Conservation (phyloP, 2,329 filamentous ascomycete species). For the Cladosporium sp. region DNA sequence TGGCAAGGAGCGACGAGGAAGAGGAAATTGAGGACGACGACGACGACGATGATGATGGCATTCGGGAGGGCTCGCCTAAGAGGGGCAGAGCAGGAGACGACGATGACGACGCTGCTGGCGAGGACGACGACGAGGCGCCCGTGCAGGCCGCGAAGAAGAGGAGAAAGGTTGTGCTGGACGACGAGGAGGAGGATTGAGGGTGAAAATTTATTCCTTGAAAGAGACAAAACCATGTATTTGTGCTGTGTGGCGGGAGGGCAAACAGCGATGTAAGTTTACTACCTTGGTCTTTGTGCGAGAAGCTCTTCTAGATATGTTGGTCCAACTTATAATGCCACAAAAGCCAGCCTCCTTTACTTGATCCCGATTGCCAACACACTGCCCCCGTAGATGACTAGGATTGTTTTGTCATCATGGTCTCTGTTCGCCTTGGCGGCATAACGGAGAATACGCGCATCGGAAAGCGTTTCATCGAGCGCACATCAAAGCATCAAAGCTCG, state of each 20-base stretch:
- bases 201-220: not conserved
- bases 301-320: no score
- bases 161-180: constrained; percentile 48
- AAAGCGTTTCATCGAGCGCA: no score
- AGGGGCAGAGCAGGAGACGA: constrained; percentile 25
- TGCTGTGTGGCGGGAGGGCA: not conserved
- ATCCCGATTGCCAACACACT: no score
- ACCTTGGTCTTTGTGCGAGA: not conserved
- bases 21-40: constrained; percentile 61
- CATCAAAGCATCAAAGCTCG: no score
- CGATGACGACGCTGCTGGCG: constrained; percentile 26
- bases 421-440: no score
- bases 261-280: constrained; percentile 3
- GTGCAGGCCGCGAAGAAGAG: constrained; percentile 42
- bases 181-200: constrained; percentile 48
- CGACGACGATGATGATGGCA: constrained; percentile 47
- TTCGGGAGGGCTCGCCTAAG: constrained; percentile 35
- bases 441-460: no score
- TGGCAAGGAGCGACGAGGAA: constrained; percentile 74
- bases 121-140: constrained; percentile 40
- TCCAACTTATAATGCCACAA: no score
- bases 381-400: no score
- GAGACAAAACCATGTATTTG: not conserved
- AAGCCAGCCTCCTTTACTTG: no score
- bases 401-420: no score